Base-by-base conservation (phyloP, 129 eudicot genomes). In the Pulicaria dysenterica region DNA sequence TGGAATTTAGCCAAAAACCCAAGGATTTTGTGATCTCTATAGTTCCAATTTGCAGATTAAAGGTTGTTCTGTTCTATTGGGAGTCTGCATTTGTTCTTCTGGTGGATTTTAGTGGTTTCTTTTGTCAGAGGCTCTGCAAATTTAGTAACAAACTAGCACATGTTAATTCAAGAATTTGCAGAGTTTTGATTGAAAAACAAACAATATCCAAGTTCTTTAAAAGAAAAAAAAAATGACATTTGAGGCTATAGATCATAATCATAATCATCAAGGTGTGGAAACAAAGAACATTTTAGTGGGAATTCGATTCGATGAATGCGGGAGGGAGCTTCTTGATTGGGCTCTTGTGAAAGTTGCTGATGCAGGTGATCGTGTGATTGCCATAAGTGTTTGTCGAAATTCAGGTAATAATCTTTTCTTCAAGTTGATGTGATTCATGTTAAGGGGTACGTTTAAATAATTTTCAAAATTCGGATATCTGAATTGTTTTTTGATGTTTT, bases 311-410 rank as follows among this genome's bases (percentile, higher is more conserved):
- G 96, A 94, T 84, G 82, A 56, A 24, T 87, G 84, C 45, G 78
- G 82, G 6, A 84, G 77, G 60, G 95, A 90, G 87, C 77, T 94
- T 67, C 81, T 94, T 41, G 86, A 83, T 84, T 94, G 98, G 98
- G 93, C 98, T 47, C 15, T 90, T 73, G 87, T 90, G 24, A 94
- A 90, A 77, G 96, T 94, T 70, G 96, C 98, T 50, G 84, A 88
- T 79, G 62, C 91, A 1, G 95, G 96, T 42, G 98, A 90, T 76
- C 82, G 76, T 36, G 95, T 94, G 5, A 77, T 85, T 56, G 96
- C 95, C 39, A 45, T 94, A 76, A 91, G 88, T 83, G 91, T 94
- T 76, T 85, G 87, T 82, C 74, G 91, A 79, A 87, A 87, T 82
- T 82, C 91, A 0, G 95, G 95, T 91, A 83, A 17, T 17, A 24